Evolutionary conservation across 257 asterid species (phyloP), one percentile per base, ranked within the genome.

Genomic region (Gardenia jasminoides): DNA sequence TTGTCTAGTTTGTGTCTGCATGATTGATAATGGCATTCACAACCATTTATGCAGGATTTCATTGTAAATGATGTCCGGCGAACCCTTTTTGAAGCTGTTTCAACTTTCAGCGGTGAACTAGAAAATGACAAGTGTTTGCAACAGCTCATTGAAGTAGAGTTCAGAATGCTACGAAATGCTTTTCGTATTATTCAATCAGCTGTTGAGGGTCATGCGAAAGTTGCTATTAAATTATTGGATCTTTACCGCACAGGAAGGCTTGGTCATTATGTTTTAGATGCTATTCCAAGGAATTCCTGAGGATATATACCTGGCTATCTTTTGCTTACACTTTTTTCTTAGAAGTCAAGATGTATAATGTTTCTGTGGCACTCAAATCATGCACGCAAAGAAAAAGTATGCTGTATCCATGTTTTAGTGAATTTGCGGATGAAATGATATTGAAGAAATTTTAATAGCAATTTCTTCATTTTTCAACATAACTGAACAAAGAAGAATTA

Each of bases 171-270:
- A 81, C 78, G 13, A 43, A 78, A 88, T 74, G 94, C 86, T 64
- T 91, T 95, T 76, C 78, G 81, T 79, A 78, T 93, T n/a, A 78
- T 85, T 80, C 94, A 84, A 70, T 72, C 88, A 4, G 73, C 75
- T 43, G 91, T 84, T 79, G 77, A 79, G 66, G 85, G 71, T 48
- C 67, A 64, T 66, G 30, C 48, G 30, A 87, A 83, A 76, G 93
- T 87, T 74, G 91, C 93, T 86, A 66, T 41, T 41, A 94, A 94
- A 83, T 82, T 94, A 73, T 89, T 94, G 33, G 86, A 94, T 87
- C 88, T 94, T 82, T 93, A 87, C 82, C 92, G 96, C 61, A 91
- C 97, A 20, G 99, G 99, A 86, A 88, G 97, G 87, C 92, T 95
- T 70, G 98, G 98, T 47, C 97, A 89, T 75, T 93, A 93, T 75